Conservation (phyloP, 176 grass and related monocot genomes). For the Phyllostachys edulis region DNA sequence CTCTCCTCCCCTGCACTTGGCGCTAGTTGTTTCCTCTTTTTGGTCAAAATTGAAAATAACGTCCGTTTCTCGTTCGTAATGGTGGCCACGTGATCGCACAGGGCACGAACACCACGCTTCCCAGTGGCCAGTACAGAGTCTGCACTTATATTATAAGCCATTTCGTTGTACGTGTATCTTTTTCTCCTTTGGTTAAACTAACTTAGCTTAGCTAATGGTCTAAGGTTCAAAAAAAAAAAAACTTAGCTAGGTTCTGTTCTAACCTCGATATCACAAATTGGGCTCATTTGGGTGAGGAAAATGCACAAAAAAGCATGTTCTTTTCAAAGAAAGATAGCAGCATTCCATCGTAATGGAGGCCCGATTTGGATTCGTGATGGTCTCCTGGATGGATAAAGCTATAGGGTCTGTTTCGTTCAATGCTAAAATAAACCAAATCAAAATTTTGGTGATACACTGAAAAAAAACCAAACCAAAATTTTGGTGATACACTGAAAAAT, state of each 20-base stretch:
- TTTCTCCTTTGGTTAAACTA: neutral
- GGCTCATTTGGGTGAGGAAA: neutral
- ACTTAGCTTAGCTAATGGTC: neutral
- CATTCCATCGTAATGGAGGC: conserved; percentile 30
- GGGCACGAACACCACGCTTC: conserved; percentile 27
- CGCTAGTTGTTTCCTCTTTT: neutral
- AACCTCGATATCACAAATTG: conserved; percentile 20
- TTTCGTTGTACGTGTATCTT: conserved; percentile 4
- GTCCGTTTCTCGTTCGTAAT: conserved; percentile 29
- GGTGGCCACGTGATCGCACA: conserved; percentile 50
- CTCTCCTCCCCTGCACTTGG: neutral
- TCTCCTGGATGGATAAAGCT: conserved; percentile 20
- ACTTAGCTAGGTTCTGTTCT: neutral
- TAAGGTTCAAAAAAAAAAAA: no score
- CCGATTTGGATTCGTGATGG: neutral
- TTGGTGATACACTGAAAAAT: no score
- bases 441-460: no score
- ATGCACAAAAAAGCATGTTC: neutral
- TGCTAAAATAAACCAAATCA: no score
- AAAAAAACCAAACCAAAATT: no score
- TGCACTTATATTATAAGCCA: neutral
- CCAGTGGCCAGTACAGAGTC: conserved; percentile 18
- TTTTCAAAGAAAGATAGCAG: neutral
- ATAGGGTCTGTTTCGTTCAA: no score
- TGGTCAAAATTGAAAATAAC: conserved; percentile 15